Evolutionary conservation across 768 basidiomycete genomes (phyloP).

Genomic region (Suillus paluster): DNA sequence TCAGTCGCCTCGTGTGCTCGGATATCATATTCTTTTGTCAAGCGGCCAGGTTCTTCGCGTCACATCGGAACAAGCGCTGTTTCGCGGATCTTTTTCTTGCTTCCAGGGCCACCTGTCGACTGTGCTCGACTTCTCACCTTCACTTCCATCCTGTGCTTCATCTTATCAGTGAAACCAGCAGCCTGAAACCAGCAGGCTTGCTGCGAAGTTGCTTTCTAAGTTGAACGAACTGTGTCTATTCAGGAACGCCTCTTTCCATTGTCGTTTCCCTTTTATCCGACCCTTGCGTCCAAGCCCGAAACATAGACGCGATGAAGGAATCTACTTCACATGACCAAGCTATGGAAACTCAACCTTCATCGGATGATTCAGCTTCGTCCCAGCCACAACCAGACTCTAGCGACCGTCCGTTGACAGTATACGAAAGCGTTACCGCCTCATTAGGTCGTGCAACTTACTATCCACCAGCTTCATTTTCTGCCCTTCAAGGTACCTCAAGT

Average conservation of each 20-base stretch:
- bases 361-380: conserved; percentile 12
- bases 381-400: conserved; percentile 31
- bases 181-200: conserved; percentile 3
- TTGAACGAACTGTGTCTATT: background rate
- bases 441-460: conserved; percentile 15
- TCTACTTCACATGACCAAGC: background rate
- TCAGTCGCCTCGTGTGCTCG: conserved; percentile 1
- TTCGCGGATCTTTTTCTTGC: background rate
- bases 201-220: conserved; percentile 1
- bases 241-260: background rate
- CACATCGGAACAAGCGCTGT: background rate
- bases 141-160: background rate
- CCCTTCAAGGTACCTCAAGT: conserved; percentile 18
- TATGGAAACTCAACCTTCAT: conserved; percentile 7
- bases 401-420: conserved; percentile 34
- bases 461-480: conserved; percentile 3
- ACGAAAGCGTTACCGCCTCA: conserved; percentile 23
- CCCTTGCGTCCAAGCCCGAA: background rate
- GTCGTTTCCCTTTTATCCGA: conserved; percentile 1
- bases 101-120: background rate
- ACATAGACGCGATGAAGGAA: background rate
- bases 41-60: background rate
- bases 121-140: conserved; percentile 1
- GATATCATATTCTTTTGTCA: background rate
- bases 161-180: background rate